Evolutionary conservation across 768 basidiomycete species (phyloP).

Genomic region (Panellus pusillus): DNA sequence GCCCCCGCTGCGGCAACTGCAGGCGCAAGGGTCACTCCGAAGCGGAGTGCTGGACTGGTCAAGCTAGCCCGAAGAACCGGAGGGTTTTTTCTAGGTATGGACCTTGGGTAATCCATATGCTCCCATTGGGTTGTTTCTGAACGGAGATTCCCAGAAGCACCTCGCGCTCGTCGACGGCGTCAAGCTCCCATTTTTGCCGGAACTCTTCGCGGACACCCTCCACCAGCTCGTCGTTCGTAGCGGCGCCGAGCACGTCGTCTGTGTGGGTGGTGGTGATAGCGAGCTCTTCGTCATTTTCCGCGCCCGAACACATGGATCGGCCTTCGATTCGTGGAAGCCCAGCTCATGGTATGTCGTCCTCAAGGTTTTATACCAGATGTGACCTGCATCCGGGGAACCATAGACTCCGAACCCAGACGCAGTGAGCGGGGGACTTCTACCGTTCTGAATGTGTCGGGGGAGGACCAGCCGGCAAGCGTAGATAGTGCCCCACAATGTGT

Average conservation of each 20-base stretch:
- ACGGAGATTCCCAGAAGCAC: no score
- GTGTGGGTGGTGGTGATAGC: background rate
- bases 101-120: background rate
- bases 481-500: no score
- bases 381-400: background rate
- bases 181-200: no score
- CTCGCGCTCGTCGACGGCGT: no score
- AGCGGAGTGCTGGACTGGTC: no score
- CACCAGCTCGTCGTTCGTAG: no score
- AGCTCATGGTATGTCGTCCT: background rate
- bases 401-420: background rate
- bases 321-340: background rate
- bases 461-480: no score
- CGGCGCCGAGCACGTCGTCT: no score
- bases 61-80: no score
- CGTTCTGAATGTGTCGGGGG: no score
- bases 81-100: background rate
- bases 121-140: background rate
- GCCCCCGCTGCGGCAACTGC: background rate
- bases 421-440: no score
- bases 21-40: background rate
- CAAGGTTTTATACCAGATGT: slow-evolving; percentile 6
- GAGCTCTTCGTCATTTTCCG: background rate
- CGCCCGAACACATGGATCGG: background rate
- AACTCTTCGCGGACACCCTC: no score